phyloP scores from a whole-genome alignment of 371 early-diverging fungal genomes.

The Mortierella sp. region DNA sequence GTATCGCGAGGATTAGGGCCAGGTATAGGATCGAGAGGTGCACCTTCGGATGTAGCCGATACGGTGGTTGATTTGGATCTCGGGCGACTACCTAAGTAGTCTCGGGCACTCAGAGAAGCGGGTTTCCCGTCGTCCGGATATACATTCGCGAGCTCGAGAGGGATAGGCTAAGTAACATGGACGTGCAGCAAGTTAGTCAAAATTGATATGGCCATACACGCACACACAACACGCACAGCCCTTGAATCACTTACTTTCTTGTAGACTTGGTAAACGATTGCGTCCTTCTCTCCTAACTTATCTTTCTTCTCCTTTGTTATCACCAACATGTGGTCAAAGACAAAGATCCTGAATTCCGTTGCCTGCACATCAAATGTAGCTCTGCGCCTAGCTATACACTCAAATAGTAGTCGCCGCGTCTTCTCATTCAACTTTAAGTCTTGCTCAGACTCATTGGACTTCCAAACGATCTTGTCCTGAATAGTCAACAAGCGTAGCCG shows the following conservation, averaged over 20 bases:
- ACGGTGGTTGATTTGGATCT: constrained; percentile 6
- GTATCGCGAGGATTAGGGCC: neutral
- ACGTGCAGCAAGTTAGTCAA: neutral
- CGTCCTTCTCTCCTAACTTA: constrained; percentile 60
- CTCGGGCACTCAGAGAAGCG: constrained; percentile 4
- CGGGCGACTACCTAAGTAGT: constrained; percentile 13
- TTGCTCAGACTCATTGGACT: constrained; percentile 63
- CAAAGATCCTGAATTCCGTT: constrained; percentile 77
- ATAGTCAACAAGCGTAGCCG: constrained; percentile 69
- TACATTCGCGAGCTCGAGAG: constrained; percentile 77
- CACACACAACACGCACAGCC: neutral
- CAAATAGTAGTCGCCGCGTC: constrained; percentile 77
- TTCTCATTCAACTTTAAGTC: constrained; percentile 78
- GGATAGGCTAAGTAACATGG: constrained; percentile 72
- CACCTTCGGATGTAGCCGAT: neutral
- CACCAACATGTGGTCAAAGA: constrained; percentile 90
- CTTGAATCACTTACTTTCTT: constrained; percentile 40
- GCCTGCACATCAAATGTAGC: constrained; percentile 72
- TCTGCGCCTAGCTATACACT: constrained; percentile 81
- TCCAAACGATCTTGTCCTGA: constrained; percentile 64
- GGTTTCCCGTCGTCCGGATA: constrained; percentile 69
- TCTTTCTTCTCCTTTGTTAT: constrained; percentile 76
- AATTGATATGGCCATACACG: neutral
- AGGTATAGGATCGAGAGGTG: neutral
- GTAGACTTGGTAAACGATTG: constrained; percentile 65